Evolutionary conservation across 2,329 filamentous ascomycete species (phyloP).

Genomic region (Zymoseptoria tritici): DNA sequence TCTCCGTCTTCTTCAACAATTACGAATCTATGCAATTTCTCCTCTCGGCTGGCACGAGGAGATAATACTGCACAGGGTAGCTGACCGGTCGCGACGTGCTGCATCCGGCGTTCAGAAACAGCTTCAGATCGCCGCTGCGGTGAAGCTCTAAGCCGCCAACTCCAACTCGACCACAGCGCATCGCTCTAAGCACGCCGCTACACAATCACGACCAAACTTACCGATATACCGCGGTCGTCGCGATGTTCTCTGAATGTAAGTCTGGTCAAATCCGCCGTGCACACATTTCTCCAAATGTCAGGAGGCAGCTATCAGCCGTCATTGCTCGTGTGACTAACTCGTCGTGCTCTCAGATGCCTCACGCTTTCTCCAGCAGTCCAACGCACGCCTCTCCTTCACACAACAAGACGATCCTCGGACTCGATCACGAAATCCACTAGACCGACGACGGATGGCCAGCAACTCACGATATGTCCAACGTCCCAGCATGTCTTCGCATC

Average conservation of each 20-base stretch:
- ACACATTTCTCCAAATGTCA: conserved; percentile 24
- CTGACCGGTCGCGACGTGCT: not conserved
- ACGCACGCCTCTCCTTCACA: conserved; percentile 75
- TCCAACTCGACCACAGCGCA: not conserved
- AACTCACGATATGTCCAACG: conserved; percentile 42
- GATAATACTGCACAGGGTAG: not conserved
- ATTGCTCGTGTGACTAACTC: conserved; percentile 39
- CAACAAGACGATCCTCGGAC: conserved; percentile 32
- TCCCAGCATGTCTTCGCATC: conserved; percentile 55
- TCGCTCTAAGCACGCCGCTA: not conserved
- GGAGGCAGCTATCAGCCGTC: conserved; percentile 18
- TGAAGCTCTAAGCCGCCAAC: not conserved
- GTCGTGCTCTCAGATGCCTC: conserved; percentile 67
- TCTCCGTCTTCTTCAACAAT: not conserved
- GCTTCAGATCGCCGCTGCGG: not conserved
- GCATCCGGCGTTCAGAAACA: not conserved
- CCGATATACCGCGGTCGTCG: conserved; percentile 1
- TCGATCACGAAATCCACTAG: conserved; percentile 43
- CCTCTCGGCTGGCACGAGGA: not conserved
- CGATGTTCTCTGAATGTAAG: conserved; percentile 89
- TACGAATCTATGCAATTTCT: not conserved
- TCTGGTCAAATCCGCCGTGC: conserved; percentile 6
- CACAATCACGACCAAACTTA: not conserved
- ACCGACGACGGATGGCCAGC: conserved; percentile 38
- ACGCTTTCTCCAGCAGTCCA: conserved; percentile 90